These are phyloP conservation scores for Pseudoscleropodium purum DNA, from an alignment of 225 moss, liverwort and hornwort species.

Conservation along the genomic window DNA sequence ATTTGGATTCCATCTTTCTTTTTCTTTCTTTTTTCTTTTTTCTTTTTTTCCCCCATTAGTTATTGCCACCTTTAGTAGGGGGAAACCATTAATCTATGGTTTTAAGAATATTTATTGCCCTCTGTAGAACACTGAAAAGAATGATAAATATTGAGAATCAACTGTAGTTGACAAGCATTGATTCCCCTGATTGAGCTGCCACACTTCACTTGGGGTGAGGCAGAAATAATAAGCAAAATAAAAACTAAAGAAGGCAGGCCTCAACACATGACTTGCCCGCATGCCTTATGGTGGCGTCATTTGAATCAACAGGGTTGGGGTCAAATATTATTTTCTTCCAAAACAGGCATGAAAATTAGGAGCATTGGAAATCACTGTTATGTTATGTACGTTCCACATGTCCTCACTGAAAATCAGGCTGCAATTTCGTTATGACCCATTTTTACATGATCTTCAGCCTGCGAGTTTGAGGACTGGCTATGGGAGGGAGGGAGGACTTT, in stretches of 20 bases:
- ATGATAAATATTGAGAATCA: not conserved
- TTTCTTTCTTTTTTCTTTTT: not conserved
- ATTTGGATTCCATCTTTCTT: not conserved
- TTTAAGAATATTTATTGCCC: not conserved
- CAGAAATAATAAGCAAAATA: not conserved
- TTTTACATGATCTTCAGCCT: not conserved
- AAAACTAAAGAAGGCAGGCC: not conserved
- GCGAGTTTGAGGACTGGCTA: too few species aligned
- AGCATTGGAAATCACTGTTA: not conserved
- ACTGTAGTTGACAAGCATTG: not conserved
- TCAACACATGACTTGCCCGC: too few species aligned
- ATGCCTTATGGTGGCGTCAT: not conserved
- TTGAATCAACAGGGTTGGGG: not conserved
- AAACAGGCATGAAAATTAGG: not conserved
- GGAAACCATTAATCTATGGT: not conserved
- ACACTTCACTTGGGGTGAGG: not conserved
- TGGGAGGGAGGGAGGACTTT: not conserved
- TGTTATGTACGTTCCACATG: not conserved
- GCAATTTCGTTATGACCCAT: not conserved
- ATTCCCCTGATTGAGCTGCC: constrained; percentile 6
- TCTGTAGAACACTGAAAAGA: not conserved
- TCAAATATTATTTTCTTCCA: not conserved
- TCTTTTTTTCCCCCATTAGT: not conserved
- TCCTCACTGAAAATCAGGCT: not conserved
- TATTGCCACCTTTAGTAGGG: not conserved